These are phyloP conservation scores for Penicillium glabrum DNA, from an alignment of 2,329 filamentous ascomycete genomes.

Conservation along the genomic window DNA sequence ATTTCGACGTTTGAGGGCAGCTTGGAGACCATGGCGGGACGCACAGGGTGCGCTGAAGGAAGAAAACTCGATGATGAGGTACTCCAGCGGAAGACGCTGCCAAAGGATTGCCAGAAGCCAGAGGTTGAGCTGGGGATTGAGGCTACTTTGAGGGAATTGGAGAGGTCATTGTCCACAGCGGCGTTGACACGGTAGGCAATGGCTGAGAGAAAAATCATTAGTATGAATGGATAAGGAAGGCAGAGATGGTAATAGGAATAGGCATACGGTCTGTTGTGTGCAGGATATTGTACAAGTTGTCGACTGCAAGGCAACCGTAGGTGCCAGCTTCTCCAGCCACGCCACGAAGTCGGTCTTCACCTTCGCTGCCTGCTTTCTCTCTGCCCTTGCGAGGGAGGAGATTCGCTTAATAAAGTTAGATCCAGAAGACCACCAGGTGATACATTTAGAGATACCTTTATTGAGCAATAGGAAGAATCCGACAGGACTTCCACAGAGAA, in stretches of 20 bases:
- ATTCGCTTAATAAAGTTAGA: conserved; percentile 40
- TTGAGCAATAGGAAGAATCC: conserved; percentile 92
- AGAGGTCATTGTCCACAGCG: conserved; percentile 78
- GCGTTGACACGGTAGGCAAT: conserved; percentile 93
- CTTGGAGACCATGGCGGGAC: conserved; percentile 58
- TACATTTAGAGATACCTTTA: conserved; percentile 40
- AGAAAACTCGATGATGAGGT: conserved; percentile 46
- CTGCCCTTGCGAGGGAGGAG: conserved; percentile 76
- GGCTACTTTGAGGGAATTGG: conserved; percentile 71
- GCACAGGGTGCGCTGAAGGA: conserved; percentile 65
- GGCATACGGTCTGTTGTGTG: conserved; percentile 62
- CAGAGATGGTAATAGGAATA: too few species aligned
- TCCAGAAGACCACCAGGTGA: not conserved
- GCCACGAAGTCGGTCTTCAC: conserved; percentile 57
- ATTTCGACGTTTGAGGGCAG: conserved; percentile 77
- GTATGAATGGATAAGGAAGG: not conserved
- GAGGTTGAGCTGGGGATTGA: conserved; percentile 73
- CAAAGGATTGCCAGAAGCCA: conserved; percentile 64
- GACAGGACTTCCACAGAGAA: conserved; percentile 84
- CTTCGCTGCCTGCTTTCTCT: conserved; percentile 71
- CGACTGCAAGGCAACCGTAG: conserved; percentile 88
- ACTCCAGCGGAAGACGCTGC: conserved; percentile 61
- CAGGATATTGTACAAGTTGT: conserved; percentile 96
- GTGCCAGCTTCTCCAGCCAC: conserved; percentile 76
- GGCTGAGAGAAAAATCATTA: conserved; percentile 37